Base-by-base conservation (phyloP, 192 early-diverging fungal genomes). In the Coemansia sp. region DNA sequence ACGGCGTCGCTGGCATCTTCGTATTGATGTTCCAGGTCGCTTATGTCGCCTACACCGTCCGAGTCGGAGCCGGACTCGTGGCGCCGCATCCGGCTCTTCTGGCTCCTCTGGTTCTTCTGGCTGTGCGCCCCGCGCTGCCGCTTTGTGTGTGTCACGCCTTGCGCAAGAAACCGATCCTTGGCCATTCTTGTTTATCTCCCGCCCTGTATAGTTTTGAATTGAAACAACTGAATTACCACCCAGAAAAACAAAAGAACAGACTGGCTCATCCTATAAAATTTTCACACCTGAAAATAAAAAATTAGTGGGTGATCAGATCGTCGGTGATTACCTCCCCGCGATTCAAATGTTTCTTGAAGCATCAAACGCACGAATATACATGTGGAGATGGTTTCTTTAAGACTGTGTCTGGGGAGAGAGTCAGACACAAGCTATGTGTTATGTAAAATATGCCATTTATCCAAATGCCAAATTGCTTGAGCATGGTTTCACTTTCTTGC, bases 121-220 rank as follows among this genome's bases (percentile, higher is more conserved):
- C 21, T 50, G 21, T 19, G 42, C 34, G 51, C 51, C 15, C 21
- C 53, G 36, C 75, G 69, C 38, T 69, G 75, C 12, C 75, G 69
- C 65, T 78, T 78, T 60, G 65, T 68, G 46, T 48, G 47, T 14
- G 68, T 60, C 36, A 78, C 75, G 36, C 75, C 75, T 12, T 66
- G 65, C 19, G 75, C 66, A 1, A 78, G 70, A 64, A 78, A 72
- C 12, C 75, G 69, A 55, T 78, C 75, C 20, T 62, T 72, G 23
- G 75, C 66, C 75, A 78, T 78, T 31, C 25, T 26, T 26, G 25
- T 31, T 31, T 31, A 31, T 31, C 31, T 6, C 5, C 15, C 44
- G 8, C 15, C 22, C 14, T 56, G 5, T 10, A n/a, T 7, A 8
- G 3, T 34, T 0, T 40, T 57, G 34, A 50, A 50, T 15, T 19